phyloP scores from a whole-genome alignment of 2,329 filamentous ascomycete species.

The Ophiostoma sp. region DNA sequence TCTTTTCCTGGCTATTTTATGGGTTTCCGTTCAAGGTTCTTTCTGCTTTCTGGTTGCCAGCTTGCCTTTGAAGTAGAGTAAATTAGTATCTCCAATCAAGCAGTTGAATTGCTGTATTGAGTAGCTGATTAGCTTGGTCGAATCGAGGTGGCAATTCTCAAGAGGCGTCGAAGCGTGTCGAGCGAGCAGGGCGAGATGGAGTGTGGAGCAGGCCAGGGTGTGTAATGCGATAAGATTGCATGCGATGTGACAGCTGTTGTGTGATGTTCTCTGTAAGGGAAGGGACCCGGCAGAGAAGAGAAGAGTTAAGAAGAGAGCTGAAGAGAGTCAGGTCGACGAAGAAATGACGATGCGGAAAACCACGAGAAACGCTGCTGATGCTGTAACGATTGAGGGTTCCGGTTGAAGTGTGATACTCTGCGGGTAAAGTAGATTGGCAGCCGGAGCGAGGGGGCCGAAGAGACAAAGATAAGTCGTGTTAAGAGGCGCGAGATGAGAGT shows the following conservation, averaged over 20 bases:
- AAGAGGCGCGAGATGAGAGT: background rate
- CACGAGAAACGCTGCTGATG: background rate
- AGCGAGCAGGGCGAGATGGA: background rate
- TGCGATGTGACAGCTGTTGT: conserved; percentile 2
- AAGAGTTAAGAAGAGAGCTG: background rate
- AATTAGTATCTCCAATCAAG: background rate
- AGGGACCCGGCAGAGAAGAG: background rate
- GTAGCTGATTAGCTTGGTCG: background rate
- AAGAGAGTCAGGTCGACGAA: background rate
- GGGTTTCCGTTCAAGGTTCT: conserved; percentile 4
- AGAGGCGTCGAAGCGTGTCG: background rate
- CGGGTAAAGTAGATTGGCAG: background rate
- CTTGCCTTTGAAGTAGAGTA: background rate
- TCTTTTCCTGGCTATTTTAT: conserved; percentile 4
- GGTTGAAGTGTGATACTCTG: background rate
- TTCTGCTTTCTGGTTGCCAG: background rate
- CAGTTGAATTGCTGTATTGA: background rate
- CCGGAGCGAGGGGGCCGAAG: background rate
- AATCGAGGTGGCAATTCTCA: background rate
- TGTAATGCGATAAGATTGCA: conserved; percentile 1
- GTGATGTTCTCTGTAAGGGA: background rate
- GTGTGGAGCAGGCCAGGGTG: background rate
- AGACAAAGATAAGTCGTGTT: background rate
- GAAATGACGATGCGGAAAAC: background rate
- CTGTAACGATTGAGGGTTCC: background rate